Evolutionary conservation across 768 basidiomycete species (phyloP).

Genomic region (Roridomyces roridus): DNA sequence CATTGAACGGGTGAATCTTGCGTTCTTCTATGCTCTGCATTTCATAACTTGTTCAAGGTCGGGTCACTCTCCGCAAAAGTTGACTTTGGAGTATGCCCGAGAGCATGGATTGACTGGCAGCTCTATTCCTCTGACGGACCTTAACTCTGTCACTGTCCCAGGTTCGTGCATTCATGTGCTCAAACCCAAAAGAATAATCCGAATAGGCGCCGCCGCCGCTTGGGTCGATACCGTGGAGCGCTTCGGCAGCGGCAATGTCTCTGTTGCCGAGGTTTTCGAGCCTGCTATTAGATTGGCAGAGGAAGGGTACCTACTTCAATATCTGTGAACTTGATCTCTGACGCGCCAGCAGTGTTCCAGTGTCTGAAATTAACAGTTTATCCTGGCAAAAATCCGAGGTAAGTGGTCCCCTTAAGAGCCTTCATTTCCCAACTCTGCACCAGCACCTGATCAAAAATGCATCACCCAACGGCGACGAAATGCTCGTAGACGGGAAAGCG

Average conservation of each 20-base stretch:
- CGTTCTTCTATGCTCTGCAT: background rate
- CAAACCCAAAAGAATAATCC: slow-evolving; percentile 18
- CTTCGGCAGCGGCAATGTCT: slow-evolving; percentile 78
- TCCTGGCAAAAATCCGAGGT: slow-evolving; percentile 70
- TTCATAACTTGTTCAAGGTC: slow-evolving; percentile 43
- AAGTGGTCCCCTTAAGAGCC: background rate
- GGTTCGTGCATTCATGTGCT: slow-evolving; percentile 43
- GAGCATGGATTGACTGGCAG: slow-evolving; percentile 69
- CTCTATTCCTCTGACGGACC: slow-evolving; percentile 77
- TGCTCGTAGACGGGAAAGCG: slow-evolving; percentile 85
- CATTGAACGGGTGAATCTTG: slow-evolving; percentile 69
- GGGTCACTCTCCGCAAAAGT: slow-evolving; percentile 81
- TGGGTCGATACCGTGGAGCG: slow-evolving; percentile 90
- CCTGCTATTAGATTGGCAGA: slow-evolving; percentile 94
- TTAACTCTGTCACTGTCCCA: slow-evolving; percentile 93
- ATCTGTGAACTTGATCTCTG: no score
- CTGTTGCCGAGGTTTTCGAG: slow-evolving; percentile 71
- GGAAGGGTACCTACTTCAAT: slow-evolving; percentile 88
- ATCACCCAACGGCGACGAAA: slow-evolving; percentile 85
- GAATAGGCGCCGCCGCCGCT: slow-evolving; percentile 86
- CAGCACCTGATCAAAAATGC: slow-evolving; percentile 75
- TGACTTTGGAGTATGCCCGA: slow-evolving; percentile 77
- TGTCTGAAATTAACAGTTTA: slow-evolving; percentile 78
- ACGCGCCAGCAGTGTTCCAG: slow-evolving; percentile 68
- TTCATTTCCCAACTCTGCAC: slow-evolving; percentile 3